Evolutionary conservation across 768 basidiomycete genomes (phyloP).

Genomic region (Pseudohyphozyma bogoriensis): DNA sequence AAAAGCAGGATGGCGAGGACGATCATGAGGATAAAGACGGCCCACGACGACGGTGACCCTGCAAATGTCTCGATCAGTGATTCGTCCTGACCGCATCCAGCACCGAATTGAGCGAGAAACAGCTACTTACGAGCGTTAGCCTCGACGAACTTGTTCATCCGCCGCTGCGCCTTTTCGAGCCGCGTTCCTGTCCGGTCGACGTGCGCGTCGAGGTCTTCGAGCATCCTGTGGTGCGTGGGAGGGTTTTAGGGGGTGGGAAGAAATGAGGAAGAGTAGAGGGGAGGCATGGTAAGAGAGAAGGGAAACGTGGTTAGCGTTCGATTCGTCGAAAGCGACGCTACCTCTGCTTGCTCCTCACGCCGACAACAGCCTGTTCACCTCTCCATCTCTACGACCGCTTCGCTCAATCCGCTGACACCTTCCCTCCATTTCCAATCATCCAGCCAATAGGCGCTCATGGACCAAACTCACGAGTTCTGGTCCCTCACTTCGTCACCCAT

Average conservation of each 20-base stretch:
- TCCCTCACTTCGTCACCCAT: constrained; percentile 89
- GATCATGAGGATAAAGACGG: constrained; percentile 71
- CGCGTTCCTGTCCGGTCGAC: constrained; percentile 61
- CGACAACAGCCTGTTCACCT: too few relatives aligned
- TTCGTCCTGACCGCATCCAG: not conserved
- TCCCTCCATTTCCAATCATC: not conserved
- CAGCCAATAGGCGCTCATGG: not conserved
- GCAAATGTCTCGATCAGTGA: not conserved
- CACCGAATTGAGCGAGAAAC: not conserved
- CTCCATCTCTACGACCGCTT: too few relatives aligned
- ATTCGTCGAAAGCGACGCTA: too few relatives aligned
- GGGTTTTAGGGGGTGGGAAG: not conserved
- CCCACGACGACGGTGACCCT: constrained; percentile 86
- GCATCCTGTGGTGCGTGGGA: constrained; percentile 49
- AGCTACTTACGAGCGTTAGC: constrained; percentile 60
- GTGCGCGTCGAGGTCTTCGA: constrained; percentile 63
- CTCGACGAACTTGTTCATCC: constrained; percentile 67
- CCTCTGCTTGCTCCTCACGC: too few relatives aligned
- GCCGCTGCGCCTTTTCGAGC: constrained; percentile 54
- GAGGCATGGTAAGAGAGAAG: too few relatives aligned
- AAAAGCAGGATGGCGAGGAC: constrained; percentile 66
- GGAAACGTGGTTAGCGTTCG: too few relatives aligned
- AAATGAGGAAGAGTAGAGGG: not conserved
- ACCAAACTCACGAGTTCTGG: constrained; percentile 74
- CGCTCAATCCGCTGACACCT: too few relatives aligned